Evolutionary conservation across 75 land plant species (phyloP).

Genomic region (Cunninghamia lanceolata): DNA sequence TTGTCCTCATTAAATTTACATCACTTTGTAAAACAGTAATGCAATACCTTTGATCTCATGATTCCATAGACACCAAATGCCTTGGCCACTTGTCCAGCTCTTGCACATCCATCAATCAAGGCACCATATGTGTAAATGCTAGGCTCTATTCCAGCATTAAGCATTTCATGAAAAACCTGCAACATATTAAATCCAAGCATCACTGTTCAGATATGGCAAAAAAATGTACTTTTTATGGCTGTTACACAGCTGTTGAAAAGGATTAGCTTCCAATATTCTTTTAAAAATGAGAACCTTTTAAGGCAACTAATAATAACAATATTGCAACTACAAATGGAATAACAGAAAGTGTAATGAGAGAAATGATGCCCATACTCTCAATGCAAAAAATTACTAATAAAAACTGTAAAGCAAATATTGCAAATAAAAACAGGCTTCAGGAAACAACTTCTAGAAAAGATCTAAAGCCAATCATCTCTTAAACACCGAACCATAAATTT

Average conservation of each 20-base stretch:
- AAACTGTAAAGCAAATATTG: neutral
- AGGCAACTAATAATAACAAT: neutral
- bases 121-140: slow-evolving; percentile 93
- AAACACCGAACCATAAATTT: neutral
- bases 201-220: neutral
- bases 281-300: neutral
- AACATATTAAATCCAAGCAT: neutral
- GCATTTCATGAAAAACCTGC: slow-evolving; percentile 96
- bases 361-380: neutral
- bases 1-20: neutral
- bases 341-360: neutral
- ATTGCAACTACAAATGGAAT: neutral
- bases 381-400: neutral
- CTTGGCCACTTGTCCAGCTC: slow-evolving; percentile 91
- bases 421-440: neutral
- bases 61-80: slow-evolving; percentile 99
- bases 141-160: slow-evolving; percentile 72
- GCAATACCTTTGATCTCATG: slow-evolving; percentile 81
- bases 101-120: slow-evolving; percentile 97
- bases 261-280: neutral
- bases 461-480: neutral
- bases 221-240: neutral
- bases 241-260: neutral
- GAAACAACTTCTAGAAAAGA: neutral
- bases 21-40: slow-evolving; percentile 2